Evolutionary conservation across 305 asterid genomes (phyloP).

Genomic region (Rubia peregrina): DNA sequence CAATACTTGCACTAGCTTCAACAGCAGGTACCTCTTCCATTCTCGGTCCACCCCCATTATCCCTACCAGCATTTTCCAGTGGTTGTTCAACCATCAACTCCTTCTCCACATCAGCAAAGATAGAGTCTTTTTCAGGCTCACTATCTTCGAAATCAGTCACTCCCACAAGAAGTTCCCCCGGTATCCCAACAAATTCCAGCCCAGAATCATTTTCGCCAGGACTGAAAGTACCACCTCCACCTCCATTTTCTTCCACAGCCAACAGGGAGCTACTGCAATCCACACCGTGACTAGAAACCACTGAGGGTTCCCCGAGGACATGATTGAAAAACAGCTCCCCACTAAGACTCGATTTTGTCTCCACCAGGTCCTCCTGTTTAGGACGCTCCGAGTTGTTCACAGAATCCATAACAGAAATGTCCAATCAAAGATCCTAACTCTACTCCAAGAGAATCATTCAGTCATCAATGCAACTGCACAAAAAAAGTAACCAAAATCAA

Average conservation of each 20-base stretch:
- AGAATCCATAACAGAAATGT: slow-evolving; percentile 39
- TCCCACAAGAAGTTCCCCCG: neutral
- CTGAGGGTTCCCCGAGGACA: slow-evolving; percentile 23
- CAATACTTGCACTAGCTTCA: slow-evolving; percentile 19
- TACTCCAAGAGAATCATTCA: slow-evolving; percentile 25
- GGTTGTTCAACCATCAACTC: slow-evolving; percentile 15
- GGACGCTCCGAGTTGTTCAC: slow-evolving; percentile 30
- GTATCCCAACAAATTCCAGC: slow-evolving; percentile 10
- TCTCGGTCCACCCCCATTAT: slow-evolving; percentile 10
- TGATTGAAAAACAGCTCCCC: slow-evolving; percentile 23
- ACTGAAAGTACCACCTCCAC: slow-evolving; percentile 9
- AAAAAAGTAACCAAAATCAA: neutral
- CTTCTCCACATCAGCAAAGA: slow-evolving; percentile 14
- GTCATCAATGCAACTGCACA: slow-evolving; percentile 14
- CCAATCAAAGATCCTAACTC: slow-evolving; percentile 33
- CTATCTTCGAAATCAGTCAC: slow-evolving; percentile 25
- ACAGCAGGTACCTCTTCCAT: slow-evolving; percentile 20
- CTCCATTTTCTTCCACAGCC: slow-evolving; percentile 10
- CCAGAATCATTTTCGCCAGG: slow-evolving; percentile 9
- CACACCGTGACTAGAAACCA: slow-evolving; percentile 27
- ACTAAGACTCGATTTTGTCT: slow-evolving; percentile 17
- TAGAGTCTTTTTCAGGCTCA: slow-evolving; percentile 13
- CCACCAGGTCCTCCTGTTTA: slow-evolving; percentile 27
- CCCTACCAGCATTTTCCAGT: slow-evolving; percentile 4
- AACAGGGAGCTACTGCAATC: slow-evolving; percentile 15